phyloP scores from a whole-genome alignment of 2,329 filamentous ascomycete species.

The Hymenoscyphus occultus region DNA sequence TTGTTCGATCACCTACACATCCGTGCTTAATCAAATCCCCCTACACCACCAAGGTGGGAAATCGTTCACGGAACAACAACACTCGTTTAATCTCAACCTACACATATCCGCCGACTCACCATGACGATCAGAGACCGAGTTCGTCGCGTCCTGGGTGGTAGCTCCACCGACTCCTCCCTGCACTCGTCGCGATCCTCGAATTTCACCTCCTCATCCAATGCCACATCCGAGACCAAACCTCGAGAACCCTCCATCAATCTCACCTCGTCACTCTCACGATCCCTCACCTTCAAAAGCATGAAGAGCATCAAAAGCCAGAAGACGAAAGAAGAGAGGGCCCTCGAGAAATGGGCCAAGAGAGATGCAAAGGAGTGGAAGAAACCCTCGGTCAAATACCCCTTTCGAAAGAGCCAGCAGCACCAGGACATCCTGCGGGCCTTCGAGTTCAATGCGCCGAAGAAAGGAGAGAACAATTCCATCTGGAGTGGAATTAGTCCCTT shows the following conservation, averaged over 20 bases:
- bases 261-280: slow-evolving; percentile 14
- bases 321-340: slow-evolving; percentile 12
- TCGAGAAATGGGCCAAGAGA: slow-evolving; percentile 23
- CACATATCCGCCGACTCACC: slow-evolving; percentile 2
- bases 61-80: neutral
- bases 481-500: slow-evolving; percentile 22
- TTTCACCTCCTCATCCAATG: slow-evolving; percentile 8
- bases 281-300: slow-evolving; percentile 17
- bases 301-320: slow-evolving; percentile 5
- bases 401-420: slow-evolving; percentile 19
- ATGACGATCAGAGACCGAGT: slow-evolving; percentile 24
- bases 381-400: slow-evolving; percentile 9
- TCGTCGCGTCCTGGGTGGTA: slow-evolving; percentile 14
- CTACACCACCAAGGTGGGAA: neutral
- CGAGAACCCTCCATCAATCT: slow-evolving; percentile 7
- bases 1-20: neutral
- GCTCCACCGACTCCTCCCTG: slow-evolving; percentile 7
- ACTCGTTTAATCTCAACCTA: neutral
- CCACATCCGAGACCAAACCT: slow-evolving; percentile 8
- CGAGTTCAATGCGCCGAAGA: slow-evolving; percentile 18
- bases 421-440: slow-evolving; percentile 25
- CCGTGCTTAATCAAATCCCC: neutral
- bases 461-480: slow-evolving; percentile 16
- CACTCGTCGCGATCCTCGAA: slow-evolving; percentile 7
- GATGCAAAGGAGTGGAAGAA: slow-evolving; percentile 23